Base-by-base conservation (phyloP, 805 yeast genomes). In the Yamadazyma phyllophila region DNA sequence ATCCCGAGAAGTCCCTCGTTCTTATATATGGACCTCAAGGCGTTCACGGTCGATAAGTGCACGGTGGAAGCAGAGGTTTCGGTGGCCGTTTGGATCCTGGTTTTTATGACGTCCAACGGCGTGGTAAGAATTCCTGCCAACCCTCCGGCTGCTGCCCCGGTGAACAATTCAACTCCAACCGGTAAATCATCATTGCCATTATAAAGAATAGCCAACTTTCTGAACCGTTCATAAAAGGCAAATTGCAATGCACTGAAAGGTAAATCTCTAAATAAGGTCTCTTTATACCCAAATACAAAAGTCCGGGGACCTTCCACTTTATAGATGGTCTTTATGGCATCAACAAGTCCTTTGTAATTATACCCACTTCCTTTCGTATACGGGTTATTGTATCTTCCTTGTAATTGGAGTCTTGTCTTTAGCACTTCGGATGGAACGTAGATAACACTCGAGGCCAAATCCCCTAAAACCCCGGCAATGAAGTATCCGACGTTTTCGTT, bases 71-170 rank as follows among this genome's bases (percentile, higher is more conserved):
- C 6, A 11, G 61, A 48, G 13, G 52, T 41, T 29, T 49, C 54
- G n/a, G 77, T 81, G 57, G 91, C 94, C 1, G 99, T 94, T 67
- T 94, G 99, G 40, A 90, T 81, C 58, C 98, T 75, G 1, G 97
- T 91, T 65, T 91, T 91, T 35, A 91, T 82, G 29, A 91, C 97
- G 59, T 91, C 97, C 52, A 88, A 66, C 1, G 97, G 97, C 0
- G 97, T 91, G 0, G 97, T 91, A 15, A 91, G 58, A 1, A 80
- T 75, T 1, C 97, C 97, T 0, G 97, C 96, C 24, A 90, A 66
- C 0, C 96, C 96, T 53, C 97, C 97, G 2, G 99, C 98, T 0
- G 88, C 82, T 0, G 97, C 98, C 45, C 99, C 99, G 0, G 97
- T 90, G 11, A 77, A 49, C 24, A 94, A 69, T 64, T 94, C 99